Evolutionary conservation across 2,329 filamentous ascomycete genomes (phyloP), one percentile per base, ranked within the genome.

Genomic region (Epichloe gansuensis): DNA sequence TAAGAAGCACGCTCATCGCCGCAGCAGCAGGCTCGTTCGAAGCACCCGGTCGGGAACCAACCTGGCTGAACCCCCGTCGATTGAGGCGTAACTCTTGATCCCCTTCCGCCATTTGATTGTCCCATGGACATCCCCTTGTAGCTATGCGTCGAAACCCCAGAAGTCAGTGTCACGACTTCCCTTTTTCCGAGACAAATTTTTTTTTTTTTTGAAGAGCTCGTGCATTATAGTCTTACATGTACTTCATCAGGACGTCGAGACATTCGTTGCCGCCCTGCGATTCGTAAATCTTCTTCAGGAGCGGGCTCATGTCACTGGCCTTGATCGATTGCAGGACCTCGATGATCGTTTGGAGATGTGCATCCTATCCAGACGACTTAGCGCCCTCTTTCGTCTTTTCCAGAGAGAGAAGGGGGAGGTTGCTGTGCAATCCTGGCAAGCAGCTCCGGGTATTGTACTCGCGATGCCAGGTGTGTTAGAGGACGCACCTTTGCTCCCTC

Each of bases 281-380:
- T 55, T 74, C 75, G 72, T 93, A 90, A 63, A 97, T 86, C 54
- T 83, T 81, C 70, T 85, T 82, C 60, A 98, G 75, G 63, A 97
- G 82, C 13, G 88, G 86, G 58, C 84, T 89, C 88, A 97, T 97
- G 62, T 98, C 93, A 61, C 87, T 87, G 65, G 93, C 90, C 68
- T 95, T 91, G 72, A 97, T 97, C 21, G 89, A 93, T 70, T 95
- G 91, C 59, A 98, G 76, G 54, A 97, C 91, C 72, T 98, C 93
- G 56, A 89, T 82, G 42, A 98, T 86, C 21, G 88, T 91, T 60
- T 88, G 82, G 58, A 95, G 75, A 68, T 97, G 90, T 34, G 89
- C 76, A 59, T 95, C 89, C 85, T 95, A 69, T 56, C 4, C 43
- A 5, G 2, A 15, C 12, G 13, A 17, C 12, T 50, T 37, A 50